Percentiles rank a stretch among this genome's conserved stretches.
These are phyloP conservation scores for Tulasnella sp. DNA, from an alignment of 768 basidiomycete species.

Conservation along the genomic window DNA sequence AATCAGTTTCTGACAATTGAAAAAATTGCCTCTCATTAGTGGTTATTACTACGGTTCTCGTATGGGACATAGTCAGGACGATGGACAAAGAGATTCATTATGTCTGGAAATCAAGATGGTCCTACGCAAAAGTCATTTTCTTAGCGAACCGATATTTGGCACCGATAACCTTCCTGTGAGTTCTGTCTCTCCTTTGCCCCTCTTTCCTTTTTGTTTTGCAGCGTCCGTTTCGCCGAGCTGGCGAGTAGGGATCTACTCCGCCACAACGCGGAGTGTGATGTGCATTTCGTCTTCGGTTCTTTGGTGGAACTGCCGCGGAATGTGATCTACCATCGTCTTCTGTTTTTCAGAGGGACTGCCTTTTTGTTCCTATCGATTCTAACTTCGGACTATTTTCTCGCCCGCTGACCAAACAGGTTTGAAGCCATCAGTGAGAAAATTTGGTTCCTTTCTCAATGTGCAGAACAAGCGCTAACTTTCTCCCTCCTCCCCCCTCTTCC, in stretches of 20 bases:
- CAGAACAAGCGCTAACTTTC: too few species aligned
- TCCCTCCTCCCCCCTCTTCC: too few species aligned
- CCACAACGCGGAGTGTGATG: too few species aligned
- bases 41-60: neutral
- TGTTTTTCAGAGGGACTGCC: neutral
- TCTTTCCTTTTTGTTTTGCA: neutral
- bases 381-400: neutral
- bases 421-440: neutral
- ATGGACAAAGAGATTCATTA: constrained; percentile 11
- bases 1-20: neutral
- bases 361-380: neutral
- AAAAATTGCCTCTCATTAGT: neutral
- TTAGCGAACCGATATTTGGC: neutral
- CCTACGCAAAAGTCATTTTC: neutral
- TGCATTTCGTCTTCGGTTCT: too few species aligned
- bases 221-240: neutral
- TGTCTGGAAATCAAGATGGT: constrained; percentile 11
- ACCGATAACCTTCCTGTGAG: neutral
- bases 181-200: neutral
- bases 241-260: neutral
- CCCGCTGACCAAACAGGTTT: neutral
- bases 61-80: constrained; percentile 5
- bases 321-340: neutral
- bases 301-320: neutral
- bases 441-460: too few species aligned